Conservation (phyloP, 2,329 filamentous ascomycete genomes). For the Didymella pomorum region DNA sequence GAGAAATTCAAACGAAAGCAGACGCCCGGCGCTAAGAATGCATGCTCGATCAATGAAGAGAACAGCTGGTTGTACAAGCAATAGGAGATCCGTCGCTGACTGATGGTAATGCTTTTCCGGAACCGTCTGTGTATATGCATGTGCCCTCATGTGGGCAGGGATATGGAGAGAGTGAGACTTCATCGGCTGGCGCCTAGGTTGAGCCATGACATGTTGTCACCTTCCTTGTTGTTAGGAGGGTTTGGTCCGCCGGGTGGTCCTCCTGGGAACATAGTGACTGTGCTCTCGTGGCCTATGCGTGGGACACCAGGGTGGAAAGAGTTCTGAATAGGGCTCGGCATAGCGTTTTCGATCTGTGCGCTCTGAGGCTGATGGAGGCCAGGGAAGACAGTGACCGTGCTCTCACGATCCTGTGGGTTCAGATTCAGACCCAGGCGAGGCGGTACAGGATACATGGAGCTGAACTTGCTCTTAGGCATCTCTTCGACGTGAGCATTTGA, state of each 20-base stretch:
- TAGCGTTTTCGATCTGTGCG: constrained; percentile 16
- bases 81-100: constrained; percentile 32
- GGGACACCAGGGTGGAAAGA: constrained; percentile 42
- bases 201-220: constrained; percentile 78
- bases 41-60: constrained; percentile 35
- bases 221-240: constrained; percentile 25
- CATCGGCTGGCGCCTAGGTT: constrained; percentile 65
- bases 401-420: constrained; percentile 58
- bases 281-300: constrained; percentile 68
- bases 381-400: constrained; percentile 51
- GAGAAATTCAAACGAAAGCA: constrained; percentile 26
- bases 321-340: constrained; percentile 63
- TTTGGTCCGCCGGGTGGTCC: constrained; percentile 51
- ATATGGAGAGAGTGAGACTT: constrained; percentile 11
- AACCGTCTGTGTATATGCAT: constrained; percentile 21
- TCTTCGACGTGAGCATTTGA: constrained; percentile 26
- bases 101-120: constrained; percentile 31
- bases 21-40: constrained; percentile 43
- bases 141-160: constrained; percentile 14
- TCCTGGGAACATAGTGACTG: constrained; percentile 44
- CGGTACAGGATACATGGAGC: constrained; percentile 36
- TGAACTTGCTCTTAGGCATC: constrained; percentile 35
- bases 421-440: constrained; percentile 37
- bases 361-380: constrained; percentile 29
- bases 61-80: constrained; percentile 29